Conservation (phyloP, 805 yeast species). For the Starmerella gropengiesseri region DNA sequence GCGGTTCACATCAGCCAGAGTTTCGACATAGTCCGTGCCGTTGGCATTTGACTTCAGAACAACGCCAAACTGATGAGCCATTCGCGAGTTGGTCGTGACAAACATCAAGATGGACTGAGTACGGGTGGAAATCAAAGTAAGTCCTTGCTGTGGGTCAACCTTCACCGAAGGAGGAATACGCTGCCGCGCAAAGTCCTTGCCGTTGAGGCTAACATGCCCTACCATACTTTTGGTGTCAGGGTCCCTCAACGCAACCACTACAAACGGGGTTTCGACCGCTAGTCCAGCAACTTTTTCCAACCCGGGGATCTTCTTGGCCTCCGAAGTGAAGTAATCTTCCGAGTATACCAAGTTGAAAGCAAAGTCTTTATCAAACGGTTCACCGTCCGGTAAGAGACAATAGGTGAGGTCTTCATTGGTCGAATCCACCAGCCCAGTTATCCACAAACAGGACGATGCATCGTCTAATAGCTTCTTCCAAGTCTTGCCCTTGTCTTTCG, state of each 20-base stretch:
- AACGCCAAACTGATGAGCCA: conserved; percentile 57
- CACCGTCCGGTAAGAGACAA: conserved; percentile 39
- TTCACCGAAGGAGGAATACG: conserved; percentile 58
- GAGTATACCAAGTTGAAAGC: conserved; percentile 36
- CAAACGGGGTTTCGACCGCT: conserved; percentile 58
- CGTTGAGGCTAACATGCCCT: conserved; percentile 72
- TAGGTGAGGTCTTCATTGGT: conserved; percentile 44
- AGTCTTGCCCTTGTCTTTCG: conserved; percentile 55
- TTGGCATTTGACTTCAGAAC: conserved; percentile 80
- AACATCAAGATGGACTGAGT: conserved; percentile 70
- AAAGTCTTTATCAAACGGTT: conserved; percentile 1
- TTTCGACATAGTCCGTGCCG: conserved; percentile 72
- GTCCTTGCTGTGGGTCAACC: conserved; percentile 53
- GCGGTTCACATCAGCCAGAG: conserved; percentile 64
- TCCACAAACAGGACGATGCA: conserved; percentile 55
- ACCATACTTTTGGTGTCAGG: conserved; percentile 40
- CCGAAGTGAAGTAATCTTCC: conserved; percentile 33
- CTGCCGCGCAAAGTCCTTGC: conserved; percentile 63
- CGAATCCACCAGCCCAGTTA: conserved; percentile 42
- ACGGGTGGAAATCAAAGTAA: conserved; percentile 66
- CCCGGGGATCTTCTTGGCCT: conserved; percentile 36
- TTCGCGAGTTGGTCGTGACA: conserved; percentile 51
- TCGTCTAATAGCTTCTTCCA: conserved; percentile 47
- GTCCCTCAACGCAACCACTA: conserved; percentile 48
- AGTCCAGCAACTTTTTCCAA: conserved; percentile 60